Evolutionary conservation across 1,139 yeast genomes (phyloP).

Genomic region (Suhomyces anneliseae): DNA sequence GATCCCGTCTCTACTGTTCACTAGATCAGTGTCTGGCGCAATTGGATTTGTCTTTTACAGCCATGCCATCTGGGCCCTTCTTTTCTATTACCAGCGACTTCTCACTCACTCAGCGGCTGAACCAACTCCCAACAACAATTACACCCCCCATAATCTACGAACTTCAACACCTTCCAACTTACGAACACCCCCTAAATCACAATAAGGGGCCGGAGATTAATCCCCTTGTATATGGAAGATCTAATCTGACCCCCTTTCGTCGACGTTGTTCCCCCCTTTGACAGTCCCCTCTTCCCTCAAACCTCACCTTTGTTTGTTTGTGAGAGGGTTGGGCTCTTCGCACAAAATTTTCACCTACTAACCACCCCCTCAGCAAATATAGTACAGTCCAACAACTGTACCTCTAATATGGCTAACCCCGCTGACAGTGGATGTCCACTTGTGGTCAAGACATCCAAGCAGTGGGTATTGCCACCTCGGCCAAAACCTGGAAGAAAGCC

Average conservation of each 20-base stretch:
- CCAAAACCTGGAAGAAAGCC: slow-evolving; percentile 25
- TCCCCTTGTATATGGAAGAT: not conserved
- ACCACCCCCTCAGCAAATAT: slow-evolving; percentile 6
- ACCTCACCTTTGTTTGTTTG: not conserved
- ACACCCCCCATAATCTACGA: too few relatives aligned
- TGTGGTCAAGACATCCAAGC: slow-evolving; percentile 21
- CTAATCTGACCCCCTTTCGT: not conserved
- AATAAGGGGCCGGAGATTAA: too few relatives aligned
- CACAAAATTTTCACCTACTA: slow-evolving; percentile 8
- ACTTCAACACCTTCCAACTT: too few relatives aligned
- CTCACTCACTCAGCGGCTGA: too few relatives aligned
- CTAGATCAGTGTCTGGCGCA: too few relatives aligned
- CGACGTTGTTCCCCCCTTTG: not conserved
- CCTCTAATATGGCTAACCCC: slow-evolving; percentile 1
- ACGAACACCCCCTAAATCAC: too few relatives aligned
- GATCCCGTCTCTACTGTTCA: too few relatives aligned
- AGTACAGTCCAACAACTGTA: slow-evolving; percentile 11
- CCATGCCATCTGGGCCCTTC: too few relatives aligned
- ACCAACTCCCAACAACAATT: too few relatives aligned
- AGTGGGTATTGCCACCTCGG: slow-evolving; percentile 30
- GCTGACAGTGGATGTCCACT: slow-evolving; percentile 9
- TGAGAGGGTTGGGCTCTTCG: too few relatives aligned
- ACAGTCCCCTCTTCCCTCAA: not conserved
- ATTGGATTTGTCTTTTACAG: too few relatives aligned
- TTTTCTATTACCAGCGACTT: too few relatives aligned